phyloP scores from a whole-genome alignment of 2,329 filamentous ascomycete genomes.

The Colletotrichum musicola region DNA sequence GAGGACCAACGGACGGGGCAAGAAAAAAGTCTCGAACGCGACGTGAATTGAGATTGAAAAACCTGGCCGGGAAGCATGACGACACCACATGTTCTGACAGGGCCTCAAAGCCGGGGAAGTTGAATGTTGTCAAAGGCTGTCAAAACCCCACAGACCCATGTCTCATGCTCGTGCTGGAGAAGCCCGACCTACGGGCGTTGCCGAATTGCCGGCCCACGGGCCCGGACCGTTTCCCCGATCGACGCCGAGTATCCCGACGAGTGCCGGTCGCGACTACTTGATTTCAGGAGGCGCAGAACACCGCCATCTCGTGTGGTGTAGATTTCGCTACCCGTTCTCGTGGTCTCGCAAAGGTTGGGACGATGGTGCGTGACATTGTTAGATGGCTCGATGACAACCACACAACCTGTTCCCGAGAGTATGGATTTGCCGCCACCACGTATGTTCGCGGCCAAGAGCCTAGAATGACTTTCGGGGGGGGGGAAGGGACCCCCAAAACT shows the following conservation, averaged over 20 bases:
- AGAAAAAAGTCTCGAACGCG: neutral
- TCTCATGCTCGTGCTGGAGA: no score
- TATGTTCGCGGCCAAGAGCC: neutral
- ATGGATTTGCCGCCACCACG: neutral
- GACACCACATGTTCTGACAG: no score
- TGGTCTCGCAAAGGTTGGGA: neutral
- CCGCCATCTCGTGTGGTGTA: neutral
- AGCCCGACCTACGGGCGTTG: neutral
- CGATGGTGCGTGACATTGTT: no score
- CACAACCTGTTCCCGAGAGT: neutral
- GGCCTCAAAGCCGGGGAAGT: no score
- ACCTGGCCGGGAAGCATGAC: no score
- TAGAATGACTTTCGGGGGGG: neutral
- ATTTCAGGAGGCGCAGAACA: neutral
- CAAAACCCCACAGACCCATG: no score
- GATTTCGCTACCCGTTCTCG: neutral
- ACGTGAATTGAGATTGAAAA: no score
- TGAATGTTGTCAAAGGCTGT: no score
- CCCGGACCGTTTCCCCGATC: conserved; percentile 6
- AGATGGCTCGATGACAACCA: neutral
- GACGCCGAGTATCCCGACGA: neutral
- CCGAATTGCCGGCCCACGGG: neutral
- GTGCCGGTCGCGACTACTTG: neutral
- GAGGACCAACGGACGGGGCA: neutral
- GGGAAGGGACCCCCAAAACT: neutral